Conservation (phyloP, 2,329 filamentous ascomycete genomes). For the Didymellaceae sp. region DNA sequence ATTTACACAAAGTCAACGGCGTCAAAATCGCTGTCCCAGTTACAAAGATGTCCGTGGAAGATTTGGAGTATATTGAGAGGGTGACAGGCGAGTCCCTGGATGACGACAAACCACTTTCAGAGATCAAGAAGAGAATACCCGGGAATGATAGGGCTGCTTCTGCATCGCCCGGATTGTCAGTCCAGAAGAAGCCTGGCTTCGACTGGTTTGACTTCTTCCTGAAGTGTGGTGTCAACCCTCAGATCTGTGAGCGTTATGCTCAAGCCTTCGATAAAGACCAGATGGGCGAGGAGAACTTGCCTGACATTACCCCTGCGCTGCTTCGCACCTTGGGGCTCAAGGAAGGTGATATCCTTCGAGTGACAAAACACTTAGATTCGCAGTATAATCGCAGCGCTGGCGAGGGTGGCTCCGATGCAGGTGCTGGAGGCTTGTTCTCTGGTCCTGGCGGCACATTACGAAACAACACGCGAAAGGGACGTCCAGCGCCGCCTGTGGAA, state of each 20-base stretch:
- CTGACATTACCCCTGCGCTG: conserved; percentile 83
- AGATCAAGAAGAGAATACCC: conserved; percentile 66
- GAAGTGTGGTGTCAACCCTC: conserved; percentile 86
- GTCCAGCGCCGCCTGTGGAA: conserved; percentile 84
- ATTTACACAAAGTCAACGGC: conserved; percentile 96
- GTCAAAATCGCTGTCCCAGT: conserved; percentile 98
- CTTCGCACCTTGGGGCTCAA: conserved; percentile 90
- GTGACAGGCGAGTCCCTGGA: conserved; percentile 85
- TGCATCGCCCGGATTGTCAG: conserved; percentile 63
- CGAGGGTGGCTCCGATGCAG: conserved; percentile 63
- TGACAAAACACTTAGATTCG: conserved; percentile 86
- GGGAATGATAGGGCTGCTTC: conserved; percentile 56
- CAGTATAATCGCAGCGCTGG: conserved; percentile 70
- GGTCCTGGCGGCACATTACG: conserved; percentile 88
- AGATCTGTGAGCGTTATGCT: conserved; percentile 92
- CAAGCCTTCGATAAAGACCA: conserved; percentile 88
- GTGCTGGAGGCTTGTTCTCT: conserved; percentile 84
- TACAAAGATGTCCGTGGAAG: conserved; percentile 92
- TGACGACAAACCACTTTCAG: conserved; percentile 90
- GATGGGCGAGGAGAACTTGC: conserved; percentile 92
- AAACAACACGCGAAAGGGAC: conserved; percentile 93
- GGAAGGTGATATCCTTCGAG: conserved; percentile 94
- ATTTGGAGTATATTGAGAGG: conserved; percentile 92
- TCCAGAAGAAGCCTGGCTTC: conserved; percentile 77
- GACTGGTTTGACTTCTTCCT: conserved; percentile 99